Evolutionary conservation across 2,329 filamentous ascomycete species (phyloP).

Genomic region (Penicillium sp.): DNA sequence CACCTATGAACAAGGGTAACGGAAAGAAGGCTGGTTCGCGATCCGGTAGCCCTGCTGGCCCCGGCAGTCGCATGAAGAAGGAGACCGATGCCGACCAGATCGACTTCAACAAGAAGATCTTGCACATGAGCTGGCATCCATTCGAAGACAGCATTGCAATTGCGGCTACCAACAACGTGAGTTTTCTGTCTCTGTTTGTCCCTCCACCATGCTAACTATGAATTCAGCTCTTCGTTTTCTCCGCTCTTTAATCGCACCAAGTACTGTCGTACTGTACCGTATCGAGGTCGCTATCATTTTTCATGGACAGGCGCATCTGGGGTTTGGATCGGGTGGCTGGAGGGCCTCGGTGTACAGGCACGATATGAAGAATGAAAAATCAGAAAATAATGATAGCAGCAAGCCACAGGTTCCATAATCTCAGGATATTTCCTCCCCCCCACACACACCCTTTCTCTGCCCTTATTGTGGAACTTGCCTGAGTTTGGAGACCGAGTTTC

Average conservation of each 20-base stretch:
- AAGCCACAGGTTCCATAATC: constrained; percentile 25
- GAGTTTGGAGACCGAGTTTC: constrained; percentile 11
- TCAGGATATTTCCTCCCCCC: constrained; percentile 24
- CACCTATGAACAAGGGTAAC: constrained; percentile 81
- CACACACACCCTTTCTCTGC: constrained; percentile 10
- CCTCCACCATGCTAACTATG: constrained; percentile 15
- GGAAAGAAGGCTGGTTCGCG: constrained; percentile 86
- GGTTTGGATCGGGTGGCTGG: constrained; percentile 19
- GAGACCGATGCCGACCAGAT: constrained; percentile 99
- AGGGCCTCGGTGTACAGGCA: constrained; percentile 17
- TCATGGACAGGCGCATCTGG: constrained; percentile 27
- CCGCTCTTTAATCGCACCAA: constrained; percentile 57
- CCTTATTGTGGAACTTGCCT: constrained; percentile 2
- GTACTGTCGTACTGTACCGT: constrained; percentile 3
- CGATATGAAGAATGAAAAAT: constrained; percentile 23
- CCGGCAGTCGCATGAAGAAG: constrained; percentile 94
- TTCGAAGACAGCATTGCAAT: constrained; percentile 99
- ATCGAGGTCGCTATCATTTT: constrained; percentile 21
- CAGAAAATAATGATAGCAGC: constrained; percentile 23
- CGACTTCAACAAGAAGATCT: constrained; percentile 99
- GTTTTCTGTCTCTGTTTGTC: constrained; percentile 39
- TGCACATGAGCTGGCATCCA: constrained; percentile 99
- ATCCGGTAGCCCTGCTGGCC: constrained; percentile 81
- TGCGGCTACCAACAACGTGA: constrained; percentile 98
- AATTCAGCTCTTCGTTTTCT: constrained; percentile 71